phyloP scores from a whole-genome alignment of 2,329 filamentous ascomycete genomes.

The Aspergillus melleus region DNA sequence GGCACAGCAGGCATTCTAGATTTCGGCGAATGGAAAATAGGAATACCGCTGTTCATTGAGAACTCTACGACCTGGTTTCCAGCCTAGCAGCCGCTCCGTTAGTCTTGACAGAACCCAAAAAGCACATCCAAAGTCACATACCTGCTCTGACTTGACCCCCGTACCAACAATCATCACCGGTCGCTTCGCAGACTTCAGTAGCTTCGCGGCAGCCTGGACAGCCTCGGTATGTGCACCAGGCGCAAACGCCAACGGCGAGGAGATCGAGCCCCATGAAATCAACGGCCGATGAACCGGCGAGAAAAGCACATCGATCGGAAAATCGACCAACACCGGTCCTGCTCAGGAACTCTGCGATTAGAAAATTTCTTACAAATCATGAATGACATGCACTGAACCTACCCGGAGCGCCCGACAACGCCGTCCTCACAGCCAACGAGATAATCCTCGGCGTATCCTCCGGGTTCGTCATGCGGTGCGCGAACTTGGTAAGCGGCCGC shows the following conservation, averaged over 20 bases:
- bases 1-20: slow-evolving; percentile 22
- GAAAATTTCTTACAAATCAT: not conserved
- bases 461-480: slow-evolving; percentile 45
- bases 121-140: not conserved
- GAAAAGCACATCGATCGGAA: slow-evolving; percentile 37
- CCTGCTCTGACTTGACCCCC: slow-evolving; percentile 26
- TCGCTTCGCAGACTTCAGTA: slow-evolving; percentile 37
- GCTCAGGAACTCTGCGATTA: slow-evolving; percentile 22
- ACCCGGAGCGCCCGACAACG: slow-evolving; percentile 43
- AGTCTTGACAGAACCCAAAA: slow-evolving; percentile 6
- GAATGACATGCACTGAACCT: slow-evolving; percentile 28
- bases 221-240: slow-evolving; percentile 41
- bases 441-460: slow-evolving; percentile 49
- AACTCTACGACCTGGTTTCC: slow-evolving; percentile 32
- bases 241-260: slow-evolving; percentile 30
- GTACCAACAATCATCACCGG: slow-evolving; percentile 47
- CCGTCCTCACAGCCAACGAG: slow-evolving; percentile 42
- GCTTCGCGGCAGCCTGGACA: slow-evolving; percentile 30
- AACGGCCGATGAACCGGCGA: slow-evolving; percentile 38
- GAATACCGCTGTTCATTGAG: slow-evolving; percentile 36
- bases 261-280: slow-evolving; percentile 45
- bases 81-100: slow-evolving; percentile 21
- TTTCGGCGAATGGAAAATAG: slow-evolving; percentile 42
- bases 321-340: slow-evolving; percentile 24
- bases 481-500: slow-evolving; percentile 48